A percentile compares a stretch with the other conserved stretches of the same genome.
Conservation (phyloP, 148 eudicot species). For the Rhododendron mucronatum region DNA sequence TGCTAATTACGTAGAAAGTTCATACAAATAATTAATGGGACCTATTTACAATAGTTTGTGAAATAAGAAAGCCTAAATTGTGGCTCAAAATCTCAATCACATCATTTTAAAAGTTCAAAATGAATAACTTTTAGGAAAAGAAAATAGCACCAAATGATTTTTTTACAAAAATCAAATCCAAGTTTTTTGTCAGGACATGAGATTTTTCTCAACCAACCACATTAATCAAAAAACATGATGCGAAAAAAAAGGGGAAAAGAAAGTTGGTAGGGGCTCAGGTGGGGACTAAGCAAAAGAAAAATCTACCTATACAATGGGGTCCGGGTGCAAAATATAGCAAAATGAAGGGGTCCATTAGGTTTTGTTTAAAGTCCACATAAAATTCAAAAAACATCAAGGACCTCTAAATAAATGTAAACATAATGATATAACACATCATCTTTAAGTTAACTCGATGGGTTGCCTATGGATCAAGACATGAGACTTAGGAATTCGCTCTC, state of each 20-base stretch:
- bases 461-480: no score
- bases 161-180: neutral
- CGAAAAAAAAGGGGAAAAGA: neutral
- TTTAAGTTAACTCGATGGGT: no score
- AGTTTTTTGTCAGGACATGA: neutral
- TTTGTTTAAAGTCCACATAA: neutral
- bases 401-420: neutral
- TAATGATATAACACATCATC: no score
- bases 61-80: neutral
- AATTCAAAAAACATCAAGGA: neutral
- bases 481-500: no score
- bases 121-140: neutral
- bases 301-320: neutral
- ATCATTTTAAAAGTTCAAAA: neutral
- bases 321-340: neutral
- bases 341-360: neutral
- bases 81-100: neutral
- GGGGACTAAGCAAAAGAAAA: neutral
- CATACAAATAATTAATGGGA: neutral
- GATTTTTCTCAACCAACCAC: neutral
- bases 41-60: neutral
- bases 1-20: neutral
- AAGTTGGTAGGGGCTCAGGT: neutral
- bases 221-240: neutral
- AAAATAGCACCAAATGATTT: neutral